phyloP scores from a whole-genome alignment of 2,329 filamentous ascomycete genomes.

The Ascochyta fabae region DNA sequence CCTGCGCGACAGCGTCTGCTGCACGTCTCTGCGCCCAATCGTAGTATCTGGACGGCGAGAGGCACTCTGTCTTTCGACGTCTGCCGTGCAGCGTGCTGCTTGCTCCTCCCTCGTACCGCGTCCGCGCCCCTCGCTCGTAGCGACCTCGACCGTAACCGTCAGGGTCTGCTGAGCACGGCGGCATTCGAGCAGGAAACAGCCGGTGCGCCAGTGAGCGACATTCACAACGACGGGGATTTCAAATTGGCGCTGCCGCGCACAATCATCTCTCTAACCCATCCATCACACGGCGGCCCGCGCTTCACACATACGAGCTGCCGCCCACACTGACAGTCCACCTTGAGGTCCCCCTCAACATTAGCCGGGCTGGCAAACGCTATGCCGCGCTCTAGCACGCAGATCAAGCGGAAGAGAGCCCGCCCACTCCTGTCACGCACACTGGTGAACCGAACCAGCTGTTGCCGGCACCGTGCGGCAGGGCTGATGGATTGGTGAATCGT shows the following conservation, averaged over 20 bases:
- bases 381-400: constrained; percentile 30
- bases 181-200: constrained; percentile 30
- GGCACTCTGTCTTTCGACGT: constrained; percentile 17
- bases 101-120: constrained; percentile 18
- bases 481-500: constrained; percentile 18
- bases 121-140: constrained; percentile 19
- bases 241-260: constrained; percentile 14
- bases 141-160: constrained; percentile 12
- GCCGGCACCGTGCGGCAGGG: constrained; percentile 30
- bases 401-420: constrained; percentile 38
- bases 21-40: constrained; percentile 35
- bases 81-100: constrained; percentile 18
- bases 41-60: constrained; percentile 24
- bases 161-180: constrained; percentile 21
- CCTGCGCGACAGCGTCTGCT: constrained; percentile 32
- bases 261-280: constrained; percentile 12
- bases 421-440: constrained; percentile 33
- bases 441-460: constrained; percentile 3
- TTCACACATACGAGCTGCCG: constrained; percentile 3
- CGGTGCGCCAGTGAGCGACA: constrained; percentile 20
- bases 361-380: constrained; percentile 34
- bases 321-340: background rate
- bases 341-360: constrained; percentile 28
- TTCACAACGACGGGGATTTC: constrained; percentile 3
- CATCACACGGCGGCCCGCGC: constrained; percentile 14